Evolutionary conservation across 2,329 filamentous ascomycete genomes (phyloP).

Genomic region (Neonectria ditissima): DNA sequence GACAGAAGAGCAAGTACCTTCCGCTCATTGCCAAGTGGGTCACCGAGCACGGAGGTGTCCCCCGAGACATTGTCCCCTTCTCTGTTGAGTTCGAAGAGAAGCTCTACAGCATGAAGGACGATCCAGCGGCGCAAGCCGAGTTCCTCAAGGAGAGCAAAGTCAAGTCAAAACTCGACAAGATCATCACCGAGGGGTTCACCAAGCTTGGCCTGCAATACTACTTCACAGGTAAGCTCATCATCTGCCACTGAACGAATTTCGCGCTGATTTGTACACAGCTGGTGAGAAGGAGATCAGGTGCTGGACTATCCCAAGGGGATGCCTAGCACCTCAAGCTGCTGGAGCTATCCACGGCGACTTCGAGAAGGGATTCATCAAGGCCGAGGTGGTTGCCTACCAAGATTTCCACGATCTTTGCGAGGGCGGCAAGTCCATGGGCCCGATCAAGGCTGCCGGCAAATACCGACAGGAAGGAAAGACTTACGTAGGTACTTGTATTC

Average conservation of each 20-base stretch:
- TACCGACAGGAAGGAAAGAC: slow-evolving; percentile 59
- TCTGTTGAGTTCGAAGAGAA: slow-evolving; percentile 61
- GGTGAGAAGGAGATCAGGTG: slow-evolving; percentile 60
- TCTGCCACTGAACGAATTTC: not conserved
- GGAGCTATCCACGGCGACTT: slow-evolving; percentile 57
- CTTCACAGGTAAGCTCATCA: slow-evolving; percentile 51
- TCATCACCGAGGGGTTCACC: slow-evolving; percentile 57
- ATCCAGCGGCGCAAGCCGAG: slow-evolving; percentile 48
- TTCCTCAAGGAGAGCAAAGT: slow-evolving; percentile 57
- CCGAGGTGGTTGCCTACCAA: slow-evolving; percentile 59
- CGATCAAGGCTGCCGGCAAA: slow-evolving; percentile 59
- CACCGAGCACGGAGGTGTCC: slow-evolving; percentile 55
- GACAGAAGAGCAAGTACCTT: slow-evolving; percentile 61
- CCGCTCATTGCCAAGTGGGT: slow-evolving; percentile 59
- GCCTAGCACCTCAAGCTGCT: slow-evolving; percentile 55
- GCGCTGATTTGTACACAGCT: slow-evolving; percentile 41
- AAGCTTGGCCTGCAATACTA: slow-evolving; percentile 60
- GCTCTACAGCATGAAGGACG: slow-evolving; percentile 53
- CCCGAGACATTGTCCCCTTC: slow-evolving; percentile 57
- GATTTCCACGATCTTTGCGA: slow-evolving; percentile 59
- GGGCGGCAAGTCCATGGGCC: slow-evolving; percentile 57
- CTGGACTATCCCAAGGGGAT: slow-evolving; percentile 55
- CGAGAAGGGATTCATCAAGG: slow-evolving; percentile 59
- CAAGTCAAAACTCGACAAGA: slow-evolving; percentile 56
- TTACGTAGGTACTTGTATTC: slow-evolving; percentile 48